phyloP scores from a whole-genome alignment of 2,329 filamentous ascomycete species.

The Sphaerulina vaccinii region DNA sequence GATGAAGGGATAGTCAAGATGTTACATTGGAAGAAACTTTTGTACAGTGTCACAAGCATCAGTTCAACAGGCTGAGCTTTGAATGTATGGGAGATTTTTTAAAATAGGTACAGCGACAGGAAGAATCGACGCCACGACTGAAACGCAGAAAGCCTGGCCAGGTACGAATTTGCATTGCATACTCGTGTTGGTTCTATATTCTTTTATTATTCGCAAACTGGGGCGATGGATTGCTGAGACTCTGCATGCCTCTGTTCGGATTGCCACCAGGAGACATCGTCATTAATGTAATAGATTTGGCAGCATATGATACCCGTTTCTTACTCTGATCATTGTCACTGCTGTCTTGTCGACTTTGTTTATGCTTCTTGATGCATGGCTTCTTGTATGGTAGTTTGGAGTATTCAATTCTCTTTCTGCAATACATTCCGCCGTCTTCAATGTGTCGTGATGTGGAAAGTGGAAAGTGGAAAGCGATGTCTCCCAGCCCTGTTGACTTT shows the following conservation, averaged over 20 bases:
- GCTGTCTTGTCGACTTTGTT: background rate
- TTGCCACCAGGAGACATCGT: background rate
- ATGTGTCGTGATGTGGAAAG: no score
- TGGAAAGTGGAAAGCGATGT: background rate
- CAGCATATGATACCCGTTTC: background rate
- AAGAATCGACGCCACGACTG: constrained; percentile 5
- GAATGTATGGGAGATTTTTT: background rate
- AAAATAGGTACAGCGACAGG: background rate
- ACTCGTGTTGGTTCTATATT: background rate
- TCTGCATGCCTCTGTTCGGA: background rate
- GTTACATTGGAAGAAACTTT: background rate
- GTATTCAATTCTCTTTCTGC: background rate
- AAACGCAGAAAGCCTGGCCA: constrained; percentile 12
- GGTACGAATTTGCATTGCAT: constrained; percentile 9
- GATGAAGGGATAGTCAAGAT: background rate
- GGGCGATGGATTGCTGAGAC: background rate
- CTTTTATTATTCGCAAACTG: background rate
- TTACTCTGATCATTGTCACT: background rate
- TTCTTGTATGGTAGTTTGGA: background rate
- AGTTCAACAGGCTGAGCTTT: constrained; percentile 8
- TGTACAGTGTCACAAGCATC: constrained; percentile 3
- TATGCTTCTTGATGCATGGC: background rate
- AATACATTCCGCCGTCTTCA: no score
- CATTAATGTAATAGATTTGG: constrained; percentile 5
- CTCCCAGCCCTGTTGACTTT: background rate